Base-by-base conservation (phyloP, 1,284 basidiomycete species). In the Cutaneotrichosporon cutaneum region DNA sequence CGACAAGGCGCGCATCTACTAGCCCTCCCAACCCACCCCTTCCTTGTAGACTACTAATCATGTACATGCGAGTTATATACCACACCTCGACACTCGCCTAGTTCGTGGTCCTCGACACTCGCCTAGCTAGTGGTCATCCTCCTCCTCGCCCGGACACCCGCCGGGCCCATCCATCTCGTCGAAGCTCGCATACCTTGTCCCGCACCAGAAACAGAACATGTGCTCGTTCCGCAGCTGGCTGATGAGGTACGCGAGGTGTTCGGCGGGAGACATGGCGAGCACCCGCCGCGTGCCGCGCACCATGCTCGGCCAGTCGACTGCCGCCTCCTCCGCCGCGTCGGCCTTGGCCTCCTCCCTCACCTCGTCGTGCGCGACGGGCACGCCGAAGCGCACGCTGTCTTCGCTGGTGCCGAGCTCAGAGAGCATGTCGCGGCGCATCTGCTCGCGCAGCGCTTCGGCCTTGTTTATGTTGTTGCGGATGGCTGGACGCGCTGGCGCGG, bases 61-160 rank as follows among this genome's bases (percentile, higher is more conserved):
- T 32, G 48, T 33, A 22, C 42, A 45, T 54, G 22, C 9, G 30
- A 4, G 30, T 5, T 30, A 30, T 9, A 30, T 30, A 30, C 4
- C 9, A 30, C 30, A 5, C n/a, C n/a, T n/a, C n/a, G n/a, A n/a
- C n/a, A n/a, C n/a, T n/a, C n/a, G n/a, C n/a, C n/a, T n/a, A n/a
- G n/a, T n/a, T n/a, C n/a, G n/a, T n/a, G n/a, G n/a, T n/a, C n/a
- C n/a, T n/a, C n/a, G n/a, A n/a, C n/a, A n/a, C n/a, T n/a, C n/a
- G n/a, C n/a, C n/a, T n/a, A n/a, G 30, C 63, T 72, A 80, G 65
- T 80, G 78, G 66, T 78, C 77, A 51, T 80, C 78, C 63, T 80
- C 77, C 11, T 76, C 73, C 61, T 75, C 70, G 9, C 78, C 78
- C 3, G 78, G 78, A 70, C 78, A 80, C 24, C 78, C 78, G 0